Evolutionary conservation across 257 asterid genomes (phyloP), one percentile per base, ranked within the genome.

Genomic region (Nicotiana sylvestris): DNA sequence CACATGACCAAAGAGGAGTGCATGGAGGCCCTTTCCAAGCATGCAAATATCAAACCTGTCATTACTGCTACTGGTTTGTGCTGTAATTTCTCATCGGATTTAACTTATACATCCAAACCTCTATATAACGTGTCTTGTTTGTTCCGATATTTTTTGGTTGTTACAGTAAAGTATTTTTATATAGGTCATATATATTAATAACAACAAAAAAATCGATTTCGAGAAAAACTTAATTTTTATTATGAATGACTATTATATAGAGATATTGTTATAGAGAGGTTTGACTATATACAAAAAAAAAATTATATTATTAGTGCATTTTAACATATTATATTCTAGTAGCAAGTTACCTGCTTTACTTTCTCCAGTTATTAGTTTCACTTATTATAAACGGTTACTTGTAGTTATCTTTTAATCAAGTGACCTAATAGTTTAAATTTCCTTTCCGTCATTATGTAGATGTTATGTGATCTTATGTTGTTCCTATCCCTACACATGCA

Each of bases 21-120:
- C 91, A 90, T 88, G 86, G 92, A 90, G 79, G 91, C 92, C 18
- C 89, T 90, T 56, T 86, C 84, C 58, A 90, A 85, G 51, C 91
- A 90, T 88, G 92, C 92, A 88, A 85, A 86, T 37, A 86, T 90
- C 83, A 83, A 86, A 64, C 88, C 91, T 0, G 86, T 90, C 78
- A 88, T 90, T 53, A 90, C 92, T 17, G 25, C 89, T 62, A 90
- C 92, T 72, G 92, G 92, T 90, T n/a, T 79, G 83, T 82, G 5
- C 15, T 39, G 76, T 35, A 30, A 25, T 7, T 27, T 76, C 27
- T 51, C 9, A 49, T 49, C 8, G 9, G 3, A 74, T 15, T 51
- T 74, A 49, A 51, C 64, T 25, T 25, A 35, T 33, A 4, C 39
- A 4, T 6, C 4, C 39, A 35, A 35, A 4, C 1, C 0, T 35